Percentiles rank a stretch among this genome's conserved stretches.
phyloP scores from a whole-genome alignment of 768 basidiomycete species.

The Mycena metata region DNA sequence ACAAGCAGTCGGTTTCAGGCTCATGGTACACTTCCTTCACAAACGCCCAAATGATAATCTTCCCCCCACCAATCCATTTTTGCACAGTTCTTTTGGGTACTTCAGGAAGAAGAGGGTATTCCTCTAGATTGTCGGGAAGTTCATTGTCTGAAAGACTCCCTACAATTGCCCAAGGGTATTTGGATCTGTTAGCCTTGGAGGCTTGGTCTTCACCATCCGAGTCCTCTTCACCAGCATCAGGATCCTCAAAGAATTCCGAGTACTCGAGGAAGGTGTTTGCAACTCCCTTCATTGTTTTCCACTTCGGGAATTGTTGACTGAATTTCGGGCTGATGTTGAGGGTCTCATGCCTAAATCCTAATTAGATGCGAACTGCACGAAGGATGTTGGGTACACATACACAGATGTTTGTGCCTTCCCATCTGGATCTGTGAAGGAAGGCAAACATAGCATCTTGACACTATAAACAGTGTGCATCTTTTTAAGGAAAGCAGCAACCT shows the following conservation, averaged over 20 bases:
- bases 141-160: not conserved
- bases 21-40: not conserved
- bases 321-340: no score
- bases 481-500: not conserved
- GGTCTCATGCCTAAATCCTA: no score
- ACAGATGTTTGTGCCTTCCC: no score
- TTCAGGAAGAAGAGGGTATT: not conserved
- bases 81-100: not conserved
- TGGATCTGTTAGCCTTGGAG: not conserved
- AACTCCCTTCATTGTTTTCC: not conserved
- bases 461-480: not conserved
- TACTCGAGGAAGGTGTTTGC: not conserved
- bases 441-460: conserved; percentile 3
- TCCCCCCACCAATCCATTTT: conserved; percentile 1
- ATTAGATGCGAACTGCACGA: no score
- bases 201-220: not conserved
- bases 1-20: not conserved
- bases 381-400: no score
- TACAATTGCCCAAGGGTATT: not conserved
- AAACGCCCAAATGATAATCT: conserved; percentile 2
- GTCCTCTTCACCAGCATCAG: not conserved
- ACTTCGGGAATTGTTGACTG: conserved; percentile 5
- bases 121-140: not conserved
- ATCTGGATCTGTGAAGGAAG: no score
- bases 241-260: not conserved